Percentiles rank a stretch among this genome's conserved stretches.
Evolutionary conservation across 768 basidiomycete species (phyloP).

Genomic region (Naganishia randhawae): DNA sequence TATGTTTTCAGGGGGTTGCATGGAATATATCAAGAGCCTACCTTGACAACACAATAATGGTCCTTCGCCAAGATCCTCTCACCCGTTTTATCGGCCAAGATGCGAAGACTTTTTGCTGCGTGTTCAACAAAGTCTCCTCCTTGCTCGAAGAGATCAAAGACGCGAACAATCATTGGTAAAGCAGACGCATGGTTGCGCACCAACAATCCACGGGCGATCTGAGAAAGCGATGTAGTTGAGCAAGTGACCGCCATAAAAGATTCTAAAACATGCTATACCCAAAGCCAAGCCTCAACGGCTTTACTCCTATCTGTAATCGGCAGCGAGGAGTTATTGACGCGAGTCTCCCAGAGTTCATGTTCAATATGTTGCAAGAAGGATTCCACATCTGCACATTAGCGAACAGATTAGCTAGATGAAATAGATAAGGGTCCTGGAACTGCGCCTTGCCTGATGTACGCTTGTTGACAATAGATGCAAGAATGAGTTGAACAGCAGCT

Average conservation of each 20-base stretch:
- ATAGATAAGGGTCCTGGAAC: constrained; percentile 37
- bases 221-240: background rate
- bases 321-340: background rate
- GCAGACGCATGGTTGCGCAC: constrained; percentile 67
- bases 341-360: constrained; percentile 12
- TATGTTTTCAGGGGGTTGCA: background rate
- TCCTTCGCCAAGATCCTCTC: constrained; percentile 69
- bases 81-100: constrained; percentile 57
- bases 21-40: constrained; percentile 46
- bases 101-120: constrained; percentile 72
- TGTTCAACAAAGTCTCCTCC: constrained; percentile 59
- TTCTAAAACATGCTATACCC: constrained; percentile 56
- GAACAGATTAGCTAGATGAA: constrained; percentile 53
- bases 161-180: constrained; percentile 58
- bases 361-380: constrained; percentile 33
- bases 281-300: constrained; percentile 64
- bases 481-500: constrained; percentile 41
- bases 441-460: constrained; percentile 60
- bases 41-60: constrained; percentile 75
- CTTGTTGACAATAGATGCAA: constrained; percentile 76
- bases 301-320: constrained; percentile 52
- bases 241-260: background rate
- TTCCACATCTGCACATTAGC: constrained; percentile 43
- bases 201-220: constrained; percentile 77
- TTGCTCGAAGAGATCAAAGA: constrained; percentile 65